Evolutionary conservation across 2,329 filamentous ascomycete species (phyloP).

Genomic region (Cladophialophora carrionii): DNA sequence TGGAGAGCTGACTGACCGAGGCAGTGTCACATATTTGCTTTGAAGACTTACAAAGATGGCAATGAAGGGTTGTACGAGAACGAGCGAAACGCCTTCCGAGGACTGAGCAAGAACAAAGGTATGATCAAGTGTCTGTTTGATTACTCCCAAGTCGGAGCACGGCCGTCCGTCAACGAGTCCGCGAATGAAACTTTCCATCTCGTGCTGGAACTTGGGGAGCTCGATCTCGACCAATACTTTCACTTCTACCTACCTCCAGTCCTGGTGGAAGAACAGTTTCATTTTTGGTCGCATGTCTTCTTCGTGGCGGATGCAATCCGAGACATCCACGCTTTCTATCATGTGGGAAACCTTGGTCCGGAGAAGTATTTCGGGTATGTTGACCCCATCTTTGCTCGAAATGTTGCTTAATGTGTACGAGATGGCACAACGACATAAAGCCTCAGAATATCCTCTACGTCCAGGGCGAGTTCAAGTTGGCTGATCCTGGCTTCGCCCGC

Average conservation of each 20-base stretch:
- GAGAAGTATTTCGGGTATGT: neutral
- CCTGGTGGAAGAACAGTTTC: neutral
- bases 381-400: neutral
- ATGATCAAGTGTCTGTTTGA: constrained; percentile 43
- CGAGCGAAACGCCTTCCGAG: constrained; percentile 42
- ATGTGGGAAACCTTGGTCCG: neutral
- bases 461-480: neutral
- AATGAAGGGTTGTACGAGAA: constrained; percentile 37
- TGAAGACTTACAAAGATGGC: constrained; percentile 40
- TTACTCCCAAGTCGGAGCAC: constrained; percentile 33
- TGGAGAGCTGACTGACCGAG: neutral
- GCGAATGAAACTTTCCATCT: neutral
- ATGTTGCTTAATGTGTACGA: neutral
- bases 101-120: constrained; percentile 33
- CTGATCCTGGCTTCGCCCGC: neutral
- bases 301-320: neutral
- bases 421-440: constrained; percentile 6
- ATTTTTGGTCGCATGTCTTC: neutral
- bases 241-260: neutral
- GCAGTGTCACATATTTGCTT: constrained; percentile 40
- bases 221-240: neutral
- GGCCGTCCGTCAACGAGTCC: neutral
- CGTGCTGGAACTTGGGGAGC: neutral
- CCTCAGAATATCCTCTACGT: constrained; percentile 4
- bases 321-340: neutral